Conservation (phyloP, 2,329 filamentous ascomycete species). For the Sphaerulina populicola region DNA sequence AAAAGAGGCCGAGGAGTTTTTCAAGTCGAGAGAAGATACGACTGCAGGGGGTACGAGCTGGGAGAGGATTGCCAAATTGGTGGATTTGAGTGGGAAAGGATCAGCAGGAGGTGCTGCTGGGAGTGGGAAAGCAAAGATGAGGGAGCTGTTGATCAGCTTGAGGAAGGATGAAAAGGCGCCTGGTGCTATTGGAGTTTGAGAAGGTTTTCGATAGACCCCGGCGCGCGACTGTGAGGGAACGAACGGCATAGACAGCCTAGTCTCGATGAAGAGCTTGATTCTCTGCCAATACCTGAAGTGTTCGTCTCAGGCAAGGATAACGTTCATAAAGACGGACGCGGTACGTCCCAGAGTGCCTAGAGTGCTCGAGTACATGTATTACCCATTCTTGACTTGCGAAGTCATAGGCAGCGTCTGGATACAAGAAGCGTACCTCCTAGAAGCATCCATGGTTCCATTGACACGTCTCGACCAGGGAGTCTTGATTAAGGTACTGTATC, state of each 20-base stretch:
- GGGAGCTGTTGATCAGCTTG: slow-evolving; percentile 76
- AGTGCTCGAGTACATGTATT: neutral
- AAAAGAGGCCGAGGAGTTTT: slow-evolving; percentile 87
- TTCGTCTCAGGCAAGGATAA: no score
- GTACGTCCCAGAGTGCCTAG: no score
- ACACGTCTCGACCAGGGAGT: no score
- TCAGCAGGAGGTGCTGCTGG: slow-evolving; percentile 75
- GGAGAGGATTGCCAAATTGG: slow-evolving; percentile 95
- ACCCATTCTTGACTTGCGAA: slow-evolving; percentile 17
- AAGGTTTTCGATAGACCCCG: neutral
- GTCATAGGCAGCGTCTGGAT: slow-evolving; percentile 13
- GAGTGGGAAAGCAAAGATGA: slow-evolving; percentile 92
- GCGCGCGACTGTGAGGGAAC: no score
- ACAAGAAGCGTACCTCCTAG: slow-evolving; percentile 12
- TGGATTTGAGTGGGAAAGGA: slow-evolving; percentile 95
- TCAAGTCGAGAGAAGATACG: slow-evolving; percentile 81
- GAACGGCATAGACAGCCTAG: no score
- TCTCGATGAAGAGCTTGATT: no score
- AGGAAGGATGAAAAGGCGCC: slow-evolving; percentile 88
- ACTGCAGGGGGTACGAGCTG: slow-evolving; percentile 92
- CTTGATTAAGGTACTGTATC: no score
- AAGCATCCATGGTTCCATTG: no score
- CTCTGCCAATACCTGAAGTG: no score
- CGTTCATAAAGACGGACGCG: no score
- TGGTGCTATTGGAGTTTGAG: slow-evolving; percentile 42